Conservation (phyloP, 768 basidiomycete genomes). For the Tulasnella sp. region DNA sequence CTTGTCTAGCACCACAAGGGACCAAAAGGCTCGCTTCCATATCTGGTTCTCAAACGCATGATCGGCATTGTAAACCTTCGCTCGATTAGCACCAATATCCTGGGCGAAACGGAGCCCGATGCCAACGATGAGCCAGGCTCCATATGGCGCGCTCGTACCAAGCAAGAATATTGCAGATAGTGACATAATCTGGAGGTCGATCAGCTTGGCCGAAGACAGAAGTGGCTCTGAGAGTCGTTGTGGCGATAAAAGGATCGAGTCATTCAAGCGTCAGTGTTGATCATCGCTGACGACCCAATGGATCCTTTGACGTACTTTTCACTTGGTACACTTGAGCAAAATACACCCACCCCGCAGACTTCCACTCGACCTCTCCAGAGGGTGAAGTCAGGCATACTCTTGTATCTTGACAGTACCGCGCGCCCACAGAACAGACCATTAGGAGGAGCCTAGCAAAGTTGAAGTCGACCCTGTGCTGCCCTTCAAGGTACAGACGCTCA, state of each 20-base stretch:
- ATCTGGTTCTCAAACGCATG: conserved; percentile 49
- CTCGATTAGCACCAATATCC: conserved; percentile 45
- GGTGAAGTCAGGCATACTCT: conserved; percentile 38
- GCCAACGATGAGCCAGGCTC: conserved; percentile 39
- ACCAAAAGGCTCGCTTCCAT: conserved; percentile 77
- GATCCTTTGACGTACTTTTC: conserved; percentile 39
- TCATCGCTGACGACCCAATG: no score
- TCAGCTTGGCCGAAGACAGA: conserved; percentile 40
- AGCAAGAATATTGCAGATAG: conserved; percentile 43
- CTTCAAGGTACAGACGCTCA: conserved; percentile 37
- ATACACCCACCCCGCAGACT: conserved; percentile 48
- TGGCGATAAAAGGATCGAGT: no score
- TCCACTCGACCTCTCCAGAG: conserved; percentile 32
- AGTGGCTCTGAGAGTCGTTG: not conserved
- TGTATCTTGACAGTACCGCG: conserved; percentile 46
- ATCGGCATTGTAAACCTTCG: conserved; percentile 35
- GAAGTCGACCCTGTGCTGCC: conserved; percentile 38
- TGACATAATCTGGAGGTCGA: conserved; percentile 51
- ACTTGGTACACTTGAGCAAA: conserved; percentile 52
- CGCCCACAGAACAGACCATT: conserved; percentile 58
- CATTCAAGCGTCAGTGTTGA: not conserved
- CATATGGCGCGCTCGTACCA: conserved; percentile 30
- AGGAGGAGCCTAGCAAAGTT: conserved; percentile 50
- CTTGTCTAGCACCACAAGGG: conserved; percentile 26
- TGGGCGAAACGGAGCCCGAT: conserved; percentile 27